Evolutionary conservation across 306 rosid genomes (phyloP).

Genomic region (Cucumis melo): DNA sequence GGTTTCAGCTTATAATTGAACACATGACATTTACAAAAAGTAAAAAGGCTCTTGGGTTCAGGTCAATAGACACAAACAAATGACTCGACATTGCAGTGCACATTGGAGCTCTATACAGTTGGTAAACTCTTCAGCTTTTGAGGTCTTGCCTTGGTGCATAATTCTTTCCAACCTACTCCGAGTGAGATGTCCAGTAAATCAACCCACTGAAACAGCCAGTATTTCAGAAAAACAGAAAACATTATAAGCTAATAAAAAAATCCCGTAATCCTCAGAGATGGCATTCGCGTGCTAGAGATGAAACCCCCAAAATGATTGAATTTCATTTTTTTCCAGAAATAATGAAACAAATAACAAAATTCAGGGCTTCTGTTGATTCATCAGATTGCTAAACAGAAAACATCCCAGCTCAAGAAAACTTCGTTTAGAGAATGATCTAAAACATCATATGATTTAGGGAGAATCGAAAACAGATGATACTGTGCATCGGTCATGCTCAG

Average conservation of each 20-base stretch:
- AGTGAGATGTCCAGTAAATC: slow-evolving; percentile 87
- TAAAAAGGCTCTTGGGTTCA: not conserved
- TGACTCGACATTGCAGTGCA: slow-evolving; percentile 11
- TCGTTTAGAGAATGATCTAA: not conserved
- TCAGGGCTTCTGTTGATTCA: not conserved
- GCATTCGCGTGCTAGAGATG: not conserved
- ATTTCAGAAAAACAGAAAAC: slow-evolving; percentile 7
- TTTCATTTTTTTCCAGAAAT: not conserved
- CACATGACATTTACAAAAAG: not conserved
- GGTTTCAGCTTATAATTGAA: not conserved
- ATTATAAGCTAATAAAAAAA: not conserved
- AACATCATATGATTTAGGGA: not conserved
- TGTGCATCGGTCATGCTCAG: not conserved
- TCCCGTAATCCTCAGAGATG: not conserved
- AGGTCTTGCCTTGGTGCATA: slow-evolving; percentile 1
- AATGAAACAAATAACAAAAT: not conserved
- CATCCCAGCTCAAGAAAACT: not conserved
- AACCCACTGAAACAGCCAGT: slow-evolving; percentile 53
- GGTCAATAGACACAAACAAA: slow-evolving; percentile 15
- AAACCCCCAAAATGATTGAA: not conserved
- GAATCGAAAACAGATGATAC: not conserved
- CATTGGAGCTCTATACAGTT: not conserved
- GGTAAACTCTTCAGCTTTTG: slow-evolving; percentile 14
- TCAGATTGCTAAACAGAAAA: not conserved
- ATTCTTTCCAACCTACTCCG: slow-evolving; percentile 42